A percentile compares a stretch with the other conserved stretches of the same genome.
Evolutionary conservation across 2,329 filamentous ascomycete species (phyloP).

Genomic region (Coniosporium uncinatum): DNA sequence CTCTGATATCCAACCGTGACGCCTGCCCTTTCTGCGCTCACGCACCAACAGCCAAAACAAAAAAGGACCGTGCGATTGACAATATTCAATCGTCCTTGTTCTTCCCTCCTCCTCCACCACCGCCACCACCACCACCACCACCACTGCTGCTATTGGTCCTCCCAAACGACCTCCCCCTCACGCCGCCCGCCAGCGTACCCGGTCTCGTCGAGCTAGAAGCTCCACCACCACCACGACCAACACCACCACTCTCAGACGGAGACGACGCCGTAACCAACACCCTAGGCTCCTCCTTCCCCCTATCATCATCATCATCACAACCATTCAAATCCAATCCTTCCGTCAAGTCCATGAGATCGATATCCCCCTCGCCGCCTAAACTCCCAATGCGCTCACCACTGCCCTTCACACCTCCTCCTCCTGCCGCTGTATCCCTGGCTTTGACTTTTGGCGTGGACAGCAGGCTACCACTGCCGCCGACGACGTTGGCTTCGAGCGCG

Average conservation of each 20-base stretch:
- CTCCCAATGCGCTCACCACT: background rate
- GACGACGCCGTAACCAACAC: too few relatives aligned
- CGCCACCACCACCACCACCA: background rate
- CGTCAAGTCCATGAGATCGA: background rate
- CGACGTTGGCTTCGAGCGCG: slow-evolving; percentile 18
- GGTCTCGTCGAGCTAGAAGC: background rate
- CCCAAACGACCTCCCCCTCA: too few relatives aligned
- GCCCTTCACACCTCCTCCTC: background rate
- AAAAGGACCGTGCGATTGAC: too few relatives aligned
- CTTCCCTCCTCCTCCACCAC: background rate
- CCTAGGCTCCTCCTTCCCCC: background rate
- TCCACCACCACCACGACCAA: background rate
- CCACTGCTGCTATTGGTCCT: background rate
- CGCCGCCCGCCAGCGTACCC: too few relatives aligned
- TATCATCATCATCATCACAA: background rate
- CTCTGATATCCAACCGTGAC: too few relatives aligned
- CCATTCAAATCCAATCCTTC: background rate
- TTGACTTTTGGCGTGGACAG: too few relatives aligned
- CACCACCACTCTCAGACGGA: too few relatives aligned
- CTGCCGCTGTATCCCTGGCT: background rate
- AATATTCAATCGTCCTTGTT: background rate
- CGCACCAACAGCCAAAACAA: too few relatives aligned
- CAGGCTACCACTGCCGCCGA: slow-evolving; percentile 11
- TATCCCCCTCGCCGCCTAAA: background rate
- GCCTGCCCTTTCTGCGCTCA: too few relatives aligned